phyloP scores from a whole-genome alignment of 306 rosid genomes.

The Castanea mollissima region DNA sequence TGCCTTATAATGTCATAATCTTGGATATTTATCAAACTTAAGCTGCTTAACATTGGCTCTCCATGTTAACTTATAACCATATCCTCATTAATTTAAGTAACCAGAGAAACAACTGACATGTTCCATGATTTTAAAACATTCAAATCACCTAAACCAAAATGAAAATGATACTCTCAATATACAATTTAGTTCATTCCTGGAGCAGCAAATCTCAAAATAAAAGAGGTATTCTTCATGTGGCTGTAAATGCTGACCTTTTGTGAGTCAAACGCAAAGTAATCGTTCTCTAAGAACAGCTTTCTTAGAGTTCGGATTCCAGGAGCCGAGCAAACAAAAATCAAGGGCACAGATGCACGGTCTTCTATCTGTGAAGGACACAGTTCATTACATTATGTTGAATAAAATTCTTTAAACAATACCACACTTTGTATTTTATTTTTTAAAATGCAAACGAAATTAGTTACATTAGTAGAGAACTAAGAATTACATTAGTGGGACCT shows the following conservation, averaged over 20 bases:
- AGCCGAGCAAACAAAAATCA: constrained; percentile 70
- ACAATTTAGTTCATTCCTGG: constrained; percentile 1
- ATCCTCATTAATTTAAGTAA: background rate
- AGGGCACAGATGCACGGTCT: constrained; percentile 53
- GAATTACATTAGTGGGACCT: background rate
- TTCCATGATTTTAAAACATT: constrained; percentile 3
- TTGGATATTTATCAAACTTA: background rate
- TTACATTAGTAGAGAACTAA: background rate
- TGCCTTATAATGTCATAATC: background rate
- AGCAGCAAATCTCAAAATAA: constrained; percentile 16
- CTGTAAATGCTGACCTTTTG: constrained; percentile 52
- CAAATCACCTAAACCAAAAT: constrained; percentile 6
- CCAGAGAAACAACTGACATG: background rate
- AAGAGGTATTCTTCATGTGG: constrained; percentile 12
- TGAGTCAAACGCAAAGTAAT: constrained; percentile 60
- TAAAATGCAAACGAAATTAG: background rate
- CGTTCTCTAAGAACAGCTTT: constrained; percentile 53
- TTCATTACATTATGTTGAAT: constrained; percentile 24
- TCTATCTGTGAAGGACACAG: constrained; percentile 57
- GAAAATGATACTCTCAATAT: background rate
- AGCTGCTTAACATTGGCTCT: background rate
- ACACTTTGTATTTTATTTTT: background rate
- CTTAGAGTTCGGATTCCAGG: constrained; percentile 45
- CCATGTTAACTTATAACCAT: background rate
- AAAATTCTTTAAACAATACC: background rate